A percentile compares a stretch with the other conserved stretches of the same genome.
phyloP scores from a whole-genome alignment of 2,329 filamentous ascomycete genomes.

The Helotiales sp. region DNA sequence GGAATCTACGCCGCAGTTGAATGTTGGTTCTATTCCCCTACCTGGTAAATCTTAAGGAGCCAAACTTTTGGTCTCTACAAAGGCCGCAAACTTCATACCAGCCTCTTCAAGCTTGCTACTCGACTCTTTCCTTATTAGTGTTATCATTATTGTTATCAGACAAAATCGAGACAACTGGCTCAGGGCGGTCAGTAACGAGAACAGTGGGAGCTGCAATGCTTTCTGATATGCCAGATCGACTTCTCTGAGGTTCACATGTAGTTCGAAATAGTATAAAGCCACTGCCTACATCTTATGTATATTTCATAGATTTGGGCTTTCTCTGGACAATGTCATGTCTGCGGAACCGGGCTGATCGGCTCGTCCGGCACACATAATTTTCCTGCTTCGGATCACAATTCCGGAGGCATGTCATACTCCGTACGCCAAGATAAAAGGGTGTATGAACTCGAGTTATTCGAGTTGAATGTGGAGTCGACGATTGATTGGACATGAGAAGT shows the following conservation, averaged over 20 bases:
- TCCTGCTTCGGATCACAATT: background rate
- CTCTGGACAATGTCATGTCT: background rate
- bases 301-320: background rate
- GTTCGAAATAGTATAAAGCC: background rate
- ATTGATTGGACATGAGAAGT: too few relatives aligned
- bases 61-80: background rate
- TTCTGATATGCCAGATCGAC: background rate
- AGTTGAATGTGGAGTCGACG: too few relatives aligned
- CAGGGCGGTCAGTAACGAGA: background rate
- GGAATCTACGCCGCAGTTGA: background rate
- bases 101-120: background rate
- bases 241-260: background rate
- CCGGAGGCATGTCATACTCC: background rate
- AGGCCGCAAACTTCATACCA: background rate
- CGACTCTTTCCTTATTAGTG: background rate
- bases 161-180: background rate
- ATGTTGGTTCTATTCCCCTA: background rate
- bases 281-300: background rate
- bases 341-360: background rate
- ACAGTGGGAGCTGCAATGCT: background rate
- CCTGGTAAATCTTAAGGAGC: background rate
- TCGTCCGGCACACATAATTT: background rate
- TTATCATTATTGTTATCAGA: background rate
- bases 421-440: background rate
- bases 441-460: too few relatives aligned